A percentile compares a stretch with the other conserved stretches of the same genome.
These are phyloP conservation scores for Penicillium digitatum DNA, from an alignment of 2,329 filamentous ascomycete species.

Conservation along the genomic window DNA sequence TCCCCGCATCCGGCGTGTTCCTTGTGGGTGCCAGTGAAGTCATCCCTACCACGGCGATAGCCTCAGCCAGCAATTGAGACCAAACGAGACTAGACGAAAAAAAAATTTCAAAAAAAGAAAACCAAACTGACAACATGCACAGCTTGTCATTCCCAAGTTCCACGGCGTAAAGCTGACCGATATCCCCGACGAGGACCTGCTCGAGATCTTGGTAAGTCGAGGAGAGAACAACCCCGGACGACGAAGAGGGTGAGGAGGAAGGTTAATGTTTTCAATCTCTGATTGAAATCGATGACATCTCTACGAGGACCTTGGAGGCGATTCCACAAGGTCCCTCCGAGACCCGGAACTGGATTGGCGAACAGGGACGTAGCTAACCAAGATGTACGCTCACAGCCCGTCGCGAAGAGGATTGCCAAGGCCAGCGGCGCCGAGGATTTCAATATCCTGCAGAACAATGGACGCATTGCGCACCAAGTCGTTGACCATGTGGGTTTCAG, in stretches of 20 bases:
- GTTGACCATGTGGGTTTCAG: slow-evolving; percentile 73
- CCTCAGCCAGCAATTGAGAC: background rate
- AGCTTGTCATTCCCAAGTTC: slow-evolving; percentile 95
- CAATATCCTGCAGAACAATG: slow-evolving; percentile 97
- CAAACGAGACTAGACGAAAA: no score
- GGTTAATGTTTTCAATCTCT: background rate
- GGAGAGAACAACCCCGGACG: background rate
- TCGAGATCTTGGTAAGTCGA: slow-evolving; percentile 68
- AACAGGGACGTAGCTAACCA: slow-evolving; percentile 10
- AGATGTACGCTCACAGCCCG: slow-evolving; percentile 51
- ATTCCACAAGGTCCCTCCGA: slow-evolving; percentile 24
- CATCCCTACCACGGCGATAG: background rate
- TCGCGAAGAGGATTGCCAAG: slow-evolving; percentile 79
- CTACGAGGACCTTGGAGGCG: slow-evolving; percentile 3
- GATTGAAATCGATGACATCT: background rate
- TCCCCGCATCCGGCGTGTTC: slow-evolving; percentile 17
- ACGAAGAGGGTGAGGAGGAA: background rate
- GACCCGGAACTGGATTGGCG: background rate
- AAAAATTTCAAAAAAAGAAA: background rate
- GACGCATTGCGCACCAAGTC: slow-evolving; percentile 80
- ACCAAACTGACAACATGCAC: background rate
- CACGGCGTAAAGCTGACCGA: slow-evolving; percentile 90
- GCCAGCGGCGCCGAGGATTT: slow-evolving; percentile 76
- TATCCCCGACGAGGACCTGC: slow-evolving; percentile 82
- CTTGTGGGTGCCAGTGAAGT: background rate